Percentiles rank a stretch among this genome's conserved stretches.
These are phyloP conservation scores for Leccinum longicurvipes DNA, from an alignment of 768 basidiomycete genomes.

Conservation along the genomic window DNA sequence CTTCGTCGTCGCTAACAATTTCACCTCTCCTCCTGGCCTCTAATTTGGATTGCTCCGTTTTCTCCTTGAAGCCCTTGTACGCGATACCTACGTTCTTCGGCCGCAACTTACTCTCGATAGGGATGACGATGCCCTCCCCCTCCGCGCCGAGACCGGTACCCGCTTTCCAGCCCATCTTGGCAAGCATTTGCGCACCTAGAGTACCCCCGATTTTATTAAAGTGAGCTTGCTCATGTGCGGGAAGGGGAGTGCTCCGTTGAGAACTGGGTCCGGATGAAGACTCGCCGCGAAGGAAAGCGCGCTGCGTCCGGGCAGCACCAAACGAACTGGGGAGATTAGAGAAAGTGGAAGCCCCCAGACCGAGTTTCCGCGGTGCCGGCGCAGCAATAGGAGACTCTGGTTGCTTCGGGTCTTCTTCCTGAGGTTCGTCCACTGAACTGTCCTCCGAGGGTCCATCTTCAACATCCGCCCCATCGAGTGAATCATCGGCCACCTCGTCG, in stretches of 20 bases:
- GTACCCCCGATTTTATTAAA: constrained; percentile 75
- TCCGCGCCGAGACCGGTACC: constrained; percentile 73
- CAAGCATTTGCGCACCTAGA: constrained; percentile 86
- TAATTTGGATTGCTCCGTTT: constrained; percentile 77
- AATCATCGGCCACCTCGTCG: constrained; percentile 29
- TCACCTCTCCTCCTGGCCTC: constrained; percentile 79
- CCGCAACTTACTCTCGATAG: constrained; percentile 80
- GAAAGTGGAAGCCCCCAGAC: constrained; percentile 25
- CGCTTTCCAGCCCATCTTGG: constrained; percentile 93
- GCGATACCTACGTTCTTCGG: constrained; percentile 88
- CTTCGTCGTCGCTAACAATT: constrained; percentile 70
- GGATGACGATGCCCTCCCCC: constrained; percentile 83
- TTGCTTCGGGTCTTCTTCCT: constrained; percentile 35
- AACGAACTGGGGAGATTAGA: constrained; percentile 36
- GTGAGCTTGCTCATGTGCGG: constrained; percentile 68
- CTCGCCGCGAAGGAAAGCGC: constrained; percentile 55
- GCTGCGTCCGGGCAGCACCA: constrained; percentile 38
- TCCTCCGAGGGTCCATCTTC: constrained; percentile 35
- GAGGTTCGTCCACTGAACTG: constrained; percentile 31
- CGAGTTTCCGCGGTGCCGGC: constrained; percentile 16
- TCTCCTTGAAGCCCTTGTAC: constrained; percentile 83
- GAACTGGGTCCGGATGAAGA: constrained; percentile 41
- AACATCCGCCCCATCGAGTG: constrained; percentile 35
- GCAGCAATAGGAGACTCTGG: constrained; percentile 30
- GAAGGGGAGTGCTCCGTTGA: constrained; percentile 48